phyloP scores from a whole-genome alignment of 139 green algal genomes.

The Axilococcus clingmanii region DNA sequence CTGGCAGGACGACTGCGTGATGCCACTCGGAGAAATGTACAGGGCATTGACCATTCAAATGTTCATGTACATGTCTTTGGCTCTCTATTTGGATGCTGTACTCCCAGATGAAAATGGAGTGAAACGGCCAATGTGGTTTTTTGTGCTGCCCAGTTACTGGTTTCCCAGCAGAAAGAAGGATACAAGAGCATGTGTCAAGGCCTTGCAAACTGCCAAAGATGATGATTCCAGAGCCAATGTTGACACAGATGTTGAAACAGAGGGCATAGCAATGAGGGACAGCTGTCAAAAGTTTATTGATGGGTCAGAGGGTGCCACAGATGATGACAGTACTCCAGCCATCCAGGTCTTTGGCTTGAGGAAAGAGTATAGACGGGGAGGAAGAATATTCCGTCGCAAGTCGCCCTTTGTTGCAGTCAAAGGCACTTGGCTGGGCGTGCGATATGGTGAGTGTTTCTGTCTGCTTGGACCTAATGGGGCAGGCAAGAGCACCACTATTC shows the following conservation, averaged over 20 bases:
- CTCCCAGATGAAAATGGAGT: conserved; percentile 48
- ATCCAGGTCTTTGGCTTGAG: conserved; percentile 59
- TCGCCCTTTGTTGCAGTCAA: conserved; percentile 25
- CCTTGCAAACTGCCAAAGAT: not conserved
- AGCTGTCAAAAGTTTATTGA: conserved; percentile 4
- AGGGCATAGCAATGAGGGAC: conserved; percentile 8
- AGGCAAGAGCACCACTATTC: conserved; percentile 52
- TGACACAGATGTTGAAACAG: conserved; percentile 21
- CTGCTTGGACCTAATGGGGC: conserved; percentile 52
- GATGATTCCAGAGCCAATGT: not conserved
- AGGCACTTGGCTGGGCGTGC: conserved; percentile 31
- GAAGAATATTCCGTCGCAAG: conserved; percentile 1
- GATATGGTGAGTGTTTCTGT: conserved; percentile 45
- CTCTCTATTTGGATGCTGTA: conserved; percentile 73
- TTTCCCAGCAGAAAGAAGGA: no score
- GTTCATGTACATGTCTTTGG: conserved; percentile 38
- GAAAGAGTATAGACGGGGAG: conserved; percentile 33
- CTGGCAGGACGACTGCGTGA: conserved; percentile 44
- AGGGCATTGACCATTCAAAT: conserved; percentile 39
- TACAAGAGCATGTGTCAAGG: no score
- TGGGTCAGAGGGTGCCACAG: not conserved
- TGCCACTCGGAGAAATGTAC: conserved; percentile 41
- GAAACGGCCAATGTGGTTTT: conserved; percentile 31
- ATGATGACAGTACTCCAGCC: conserved; percentile 13
- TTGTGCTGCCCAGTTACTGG: conserved; percentile 37